These are phyloP conservation scores for Phellinidium pouzarii DNA, from an alignment of 1,284 basidiomycete species.

Conservation along the genomic window DNA sequence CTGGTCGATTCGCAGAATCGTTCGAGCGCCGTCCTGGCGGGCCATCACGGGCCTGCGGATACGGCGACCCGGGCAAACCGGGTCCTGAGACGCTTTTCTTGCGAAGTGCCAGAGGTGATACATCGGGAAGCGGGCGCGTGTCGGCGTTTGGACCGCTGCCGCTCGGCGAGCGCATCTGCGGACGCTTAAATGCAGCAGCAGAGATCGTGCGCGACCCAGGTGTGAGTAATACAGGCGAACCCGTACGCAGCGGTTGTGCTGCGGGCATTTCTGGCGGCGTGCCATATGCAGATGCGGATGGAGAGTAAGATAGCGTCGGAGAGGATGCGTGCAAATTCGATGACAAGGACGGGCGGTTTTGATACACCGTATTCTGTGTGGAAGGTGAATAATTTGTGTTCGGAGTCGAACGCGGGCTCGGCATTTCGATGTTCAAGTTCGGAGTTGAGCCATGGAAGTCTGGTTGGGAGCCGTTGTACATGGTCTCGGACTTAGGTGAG, in stretches of 20 bases:
- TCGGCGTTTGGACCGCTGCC: slow-evolving; percentile 14
- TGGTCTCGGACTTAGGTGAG: slow-evolving; percentile 3
- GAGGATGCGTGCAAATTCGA: slow-evolving; percentile 8
- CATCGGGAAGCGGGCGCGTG: slow-evolving; percentile 29
- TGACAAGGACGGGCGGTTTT: slow-evolving; percentile 9
- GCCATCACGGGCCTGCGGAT: slow-evolving; percentile 1
- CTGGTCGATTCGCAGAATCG: slow-evolving; percentile 4
- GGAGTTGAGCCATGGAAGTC: slow-evolving; percentile 4
- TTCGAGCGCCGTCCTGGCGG: not conserved
- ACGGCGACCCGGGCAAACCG: slow-evolving; percentile 14
- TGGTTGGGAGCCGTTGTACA: slow-evolving; percentile 5
- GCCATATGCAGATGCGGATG: slow-evolving; percentile 16
- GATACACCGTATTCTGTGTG: slow-evolving; percentile 2
- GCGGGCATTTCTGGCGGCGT: slow-evolving; percentile 20
- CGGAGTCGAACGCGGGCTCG: not conserved
- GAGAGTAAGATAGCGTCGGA: slow-evolving; percentile 8
- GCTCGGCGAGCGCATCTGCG: slow-evolving; percentile 33
- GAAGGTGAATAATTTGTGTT: not conserved
- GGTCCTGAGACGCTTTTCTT: slow-evolving; percentile 37
- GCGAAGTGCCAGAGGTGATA: slow-evolving; percentile 38
- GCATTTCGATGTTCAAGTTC: slow-evolving; percentile 8
- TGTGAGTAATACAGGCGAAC: slow-evolving; percentile 26
- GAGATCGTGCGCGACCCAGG: slow-evolving; percentile 53
- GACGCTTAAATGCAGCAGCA: slow-evolving; percentile 68
- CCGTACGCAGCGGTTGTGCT: slow-evolving; percentile 25